Percentiles rank a stretch among this genome's conserved stretches.
Evolutionary conservation across 2,329 filamentous ascomycete species (phyloP).

Genomic region (Fusarium torreyae): DNA sequence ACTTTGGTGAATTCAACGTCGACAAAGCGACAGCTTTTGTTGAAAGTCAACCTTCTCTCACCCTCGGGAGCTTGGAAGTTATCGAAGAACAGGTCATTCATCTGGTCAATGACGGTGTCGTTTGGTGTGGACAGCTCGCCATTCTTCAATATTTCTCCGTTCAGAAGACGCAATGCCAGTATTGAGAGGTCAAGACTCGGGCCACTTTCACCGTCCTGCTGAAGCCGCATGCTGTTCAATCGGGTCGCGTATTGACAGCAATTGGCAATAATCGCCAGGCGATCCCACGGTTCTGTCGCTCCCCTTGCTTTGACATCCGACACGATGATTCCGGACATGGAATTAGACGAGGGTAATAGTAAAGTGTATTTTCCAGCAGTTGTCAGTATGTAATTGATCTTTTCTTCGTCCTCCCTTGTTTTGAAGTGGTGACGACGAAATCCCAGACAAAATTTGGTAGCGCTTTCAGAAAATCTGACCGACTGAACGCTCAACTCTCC

Average conservation of each 20-base stretch:
- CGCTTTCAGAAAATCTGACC: conserved; percentile 39
- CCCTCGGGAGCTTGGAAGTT: conserved; percentile 37
- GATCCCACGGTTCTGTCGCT: conserved; percentile 47
- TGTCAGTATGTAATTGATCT: conserved; percentile 28
- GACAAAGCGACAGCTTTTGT: conserved; percentile 48
- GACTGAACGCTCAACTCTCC: conserved; percentile 50
- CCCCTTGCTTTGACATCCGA: conserved; percentile 45
- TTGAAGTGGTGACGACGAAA: conserved; percentile 16
- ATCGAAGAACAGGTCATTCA: conserved; percentile 39
- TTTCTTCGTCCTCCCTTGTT: not conserved
- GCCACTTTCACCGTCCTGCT: not conserved
- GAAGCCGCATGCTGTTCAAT: conserved; percentile 42
- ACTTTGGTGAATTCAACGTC: conserved; percentile 29
- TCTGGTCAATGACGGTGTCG: conserved; percentile 20
- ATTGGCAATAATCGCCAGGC: conserved; percentile 52
- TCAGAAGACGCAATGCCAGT: conserved; percentile 51
- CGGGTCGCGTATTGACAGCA: conserved; percentile 53
- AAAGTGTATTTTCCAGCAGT: conserved; percentile 50
- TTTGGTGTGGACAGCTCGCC: not conserved
- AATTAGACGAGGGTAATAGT: conserved; percentile 36
- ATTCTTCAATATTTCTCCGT: conserved; percentile 56
- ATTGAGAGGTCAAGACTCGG: conserved; percentile 49
- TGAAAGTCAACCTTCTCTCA: conserved; percentile 41
- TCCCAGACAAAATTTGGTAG: conserved; percentile 48
- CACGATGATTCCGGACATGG: conserved; percentile 50